Evolutionary conservation across 108 stramenopile species (phyloP).

Genomic region (Nitzschia sp.): DNA sequence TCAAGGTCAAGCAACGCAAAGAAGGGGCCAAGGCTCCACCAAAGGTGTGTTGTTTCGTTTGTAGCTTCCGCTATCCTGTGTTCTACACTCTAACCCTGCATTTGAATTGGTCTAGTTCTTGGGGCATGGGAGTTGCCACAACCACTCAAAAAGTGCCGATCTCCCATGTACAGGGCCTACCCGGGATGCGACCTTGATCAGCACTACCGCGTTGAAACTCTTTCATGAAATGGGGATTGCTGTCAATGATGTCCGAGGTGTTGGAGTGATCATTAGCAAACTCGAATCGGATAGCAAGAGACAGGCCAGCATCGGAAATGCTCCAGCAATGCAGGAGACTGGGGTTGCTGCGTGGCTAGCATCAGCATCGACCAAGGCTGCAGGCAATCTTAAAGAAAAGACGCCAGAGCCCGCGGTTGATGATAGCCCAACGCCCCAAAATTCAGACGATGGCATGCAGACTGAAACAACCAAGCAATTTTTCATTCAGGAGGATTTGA

Average conservation of each 20-base stretch:
- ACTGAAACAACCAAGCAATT: too few relatives aligned
- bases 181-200: slow-evolving; percentile 53
- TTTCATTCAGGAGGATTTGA: too few relatives aligned
- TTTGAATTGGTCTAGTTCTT: slow-evolving; percentile 54
- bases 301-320: too few relatives aligned
- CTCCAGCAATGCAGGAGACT: too few relatives aligned
- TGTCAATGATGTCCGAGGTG: slow-evolving; percentile 72
- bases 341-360: too few relatives aligned
- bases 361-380: too few relatives aligned
- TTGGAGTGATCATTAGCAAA: slow-evolving; percentile 78
- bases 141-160: slow-evolving; percentile 60
- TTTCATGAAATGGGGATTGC: slow-evolving; percentile 58
- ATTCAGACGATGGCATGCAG: too few relatives aligned
- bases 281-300: slow-evolving; percentile 37
- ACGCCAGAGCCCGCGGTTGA: too few relatives aligned
- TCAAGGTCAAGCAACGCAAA: slow-evolving; percentile 88
- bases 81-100: slow-evolving; percentile 2
- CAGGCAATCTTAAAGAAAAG: too few relatives aligned
- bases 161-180: slow-evolving; percentile 40
- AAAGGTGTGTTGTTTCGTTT: slow-evolving; percentile 8
- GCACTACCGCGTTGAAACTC: slow-evolving; percentile 50
- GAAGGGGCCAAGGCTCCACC: slow-evolving; percentile 63
- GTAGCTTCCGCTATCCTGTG: background rate
- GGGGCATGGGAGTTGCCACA: slow-evolving; percentile 88
- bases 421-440: too few relatives aligned